Conservation (phyloP, 106 monocot species). For the Chionographis japonica region DNA sequence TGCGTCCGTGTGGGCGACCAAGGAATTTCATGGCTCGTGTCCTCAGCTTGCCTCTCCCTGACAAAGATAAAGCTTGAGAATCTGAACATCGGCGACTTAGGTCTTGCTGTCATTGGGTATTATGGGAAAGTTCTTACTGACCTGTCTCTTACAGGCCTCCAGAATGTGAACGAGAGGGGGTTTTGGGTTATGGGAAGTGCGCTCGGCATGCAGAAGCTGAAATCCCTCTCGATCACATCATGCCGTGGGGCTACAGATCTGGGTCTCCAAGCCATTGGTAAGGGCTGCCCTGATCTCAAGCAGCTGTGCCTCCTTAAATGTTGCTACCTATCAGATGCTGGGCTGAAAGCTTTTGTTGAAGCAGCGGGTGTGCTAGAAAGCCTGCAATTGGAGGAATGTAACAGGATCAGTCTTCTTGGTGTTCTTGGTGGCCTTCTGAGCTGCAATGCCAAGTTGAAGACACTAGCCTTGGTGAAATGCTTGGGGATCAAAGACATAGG, state of each 20-base stretch:
- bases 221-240: constrained; percentile 28
- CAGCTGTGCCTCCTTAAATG: constrained; percentile 38
- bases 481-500: constrained; percentile 64
- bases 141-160: constrained; percentile 35
- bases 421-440: constrained; percentile 36
- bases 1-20: constrained; percentile 61
- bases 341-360: constrained; percentile 37
- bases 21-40: constrained; percentile 61
- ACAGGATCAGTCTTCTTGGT: constrained; percentile 50
- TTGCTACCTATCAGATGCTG: constrained; percentile 50
- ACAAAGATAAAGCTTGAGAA: constrained; percentile 54
- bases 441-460: constrained; percentile 34
- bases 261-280: constrained; percentile 54
- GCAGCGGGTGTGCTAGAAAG: constrained; percentile 41
- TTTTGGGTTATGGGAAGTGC: constrained; percentile 94
- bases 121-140: constrained; percentile 62
- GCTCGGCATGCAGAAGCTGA: constrained; percentile 55
- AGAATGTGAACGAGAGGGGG: constrained; percentile 58
- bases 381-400: constrained; percentile 71
- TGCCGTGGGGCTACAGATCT: constrained; percentile 70
- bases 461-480: constrained; percentile 59
- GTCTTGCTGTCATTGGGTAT: constrained; percentile 69
- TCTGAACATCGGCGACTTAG: constrained; percentile 51
- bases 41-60: constrained; percentile 44
- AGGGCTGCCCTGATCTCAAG: constrained; percentile 66